Evolutionary conservation across 1,284 basidiomycete species (phyloP).

Genomic region (Sphaerobolus stellatus): DNA sequence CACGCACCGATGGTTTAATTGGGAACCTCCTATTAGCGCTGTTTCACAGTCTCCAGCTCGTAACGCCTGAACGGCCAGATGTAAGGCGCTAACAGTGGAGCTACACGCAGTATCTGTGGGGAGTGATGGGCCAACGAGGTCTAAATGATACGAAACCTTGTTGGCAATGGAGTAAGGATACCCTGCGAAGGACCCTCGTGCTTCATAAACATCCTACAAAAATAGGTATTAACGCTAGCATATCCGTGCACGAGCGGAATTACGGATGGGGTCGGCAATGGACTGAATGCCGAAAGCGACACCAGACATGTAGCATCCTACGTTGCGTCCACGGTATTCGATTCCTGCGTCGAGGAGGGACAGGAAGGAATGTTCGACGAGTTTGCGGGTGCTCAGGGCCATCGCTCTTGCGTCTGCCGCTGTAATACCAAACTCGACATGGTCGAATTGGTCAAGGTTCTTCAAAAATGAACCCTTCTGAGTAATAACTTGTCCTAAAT

Average conservation of each 20-base stretch:
- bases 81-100: conserved; percentile 44
- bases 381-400: conserved; percentile 17
- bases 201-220: conserved; percentile 35
- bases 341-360: conserved; percentile 18
- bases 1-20: conserved; percentile 39
- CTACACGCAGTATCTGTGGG: conserved; percentile 52
- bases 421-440: conserved; percentile 21
- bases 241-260: not conserved
- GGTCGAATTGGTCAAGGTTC: conserved; percentile 15
- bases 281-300: conserved; percentile 24
- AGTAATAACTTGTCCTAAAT: conserved; percentile 15
- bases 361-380: conserved; percentile 15
- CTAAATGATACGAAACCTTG: conserved; percentile 47
- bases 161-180: conserved; percentile 43
- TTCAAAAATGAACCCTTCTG: conserved; percentile 19
- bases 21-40: conserved; percentile 46
- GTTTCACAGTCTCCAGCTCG: conserved; percentile 46
- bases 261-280: conserved; percentile 27
- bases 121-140: conserved; percentile 46
- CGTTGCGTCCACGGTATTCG: conserved; percentile 13
- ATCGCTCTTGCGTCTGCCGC: conserved; percentile 19
- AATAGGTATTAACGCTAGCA: not conserved
- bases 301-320: conserved; percentile 18
- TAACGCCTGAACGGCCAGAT: conserved; percentile 47
- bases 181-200: conserved; percentile 35